Evolutionary conservation across 1,284 basidiomycete genomes (phyloP).

Genomic region (Ganoderma meredithae): DNA sequence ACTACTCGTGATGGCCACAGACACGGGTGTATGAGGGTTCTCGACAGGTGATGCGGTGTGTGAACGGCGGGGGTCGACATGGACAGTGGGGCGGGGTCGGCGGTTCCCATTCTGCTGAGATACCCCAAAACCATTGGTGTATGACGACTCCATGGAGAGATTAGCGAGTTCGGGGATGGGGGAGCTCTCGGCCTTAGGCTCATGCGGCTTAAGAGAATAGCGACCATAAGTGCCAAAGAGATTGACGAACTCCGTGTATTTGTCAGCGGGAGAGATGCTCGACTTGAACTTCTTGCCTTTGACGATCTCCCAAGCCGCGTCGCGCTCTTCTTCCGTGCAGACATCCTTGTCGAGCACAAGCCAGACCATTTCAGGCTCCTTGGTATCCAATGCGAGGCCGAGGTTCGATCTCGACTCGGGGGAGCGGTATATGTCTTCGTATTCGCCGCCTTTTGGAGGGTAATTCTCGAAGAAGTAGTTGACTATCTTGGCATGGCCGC

Average conservation of each 20-base stretch:
- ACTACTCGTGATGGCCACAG: constrained; percentile 5
- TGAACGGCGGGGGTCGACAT: constrained; percentile 18
- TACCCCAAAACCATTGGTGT: background rate
- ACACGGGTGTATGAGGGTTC: constrained; percentile 14
- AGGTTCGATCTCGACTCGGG: constrained; percentile 53
- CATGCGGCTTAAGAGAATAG: constrained; percentile 38
- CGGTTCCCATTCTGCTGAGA: constrained; percentile 18
- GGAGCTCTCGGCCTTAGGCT: background rate
- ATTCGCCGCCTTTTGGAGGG: constrained; percentile 59
- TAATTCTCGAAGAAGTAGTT: constrained; percentile 66
- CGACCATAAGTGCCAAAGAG: constrained; percentile 62
- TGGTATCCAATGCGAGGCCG: constrained; percentile 62
- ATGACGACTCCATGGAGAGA: background rate
- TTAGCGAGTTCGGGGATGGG: background rate
- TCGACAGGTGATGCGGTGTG: constrained; percentile 19
- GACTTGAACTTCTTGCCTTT: constrained; percentile 47
- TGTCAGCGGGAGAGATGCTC: constrained; percentile 42
- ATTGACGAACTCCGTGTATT: constrained; percentile 59
- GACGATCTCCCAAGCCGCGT: constrained; percentile 56
- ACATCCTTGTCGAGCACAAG: constrained; percentile 66
- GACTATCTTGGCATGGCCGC: constrained; percentile 57
- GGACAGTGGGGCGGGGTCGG: constrained; percentile 23
- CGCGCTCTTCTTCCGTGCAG: constrained; percentile 55
- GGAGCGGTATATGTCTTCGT: constrained; percentile 53
- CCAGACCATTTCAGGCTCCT: constrained; percentile 67